phyloP scores from a whole-genome alignment of 2,329 filamentous ascomycete genomes.

The Hirsutella thompsonii region DNA sequence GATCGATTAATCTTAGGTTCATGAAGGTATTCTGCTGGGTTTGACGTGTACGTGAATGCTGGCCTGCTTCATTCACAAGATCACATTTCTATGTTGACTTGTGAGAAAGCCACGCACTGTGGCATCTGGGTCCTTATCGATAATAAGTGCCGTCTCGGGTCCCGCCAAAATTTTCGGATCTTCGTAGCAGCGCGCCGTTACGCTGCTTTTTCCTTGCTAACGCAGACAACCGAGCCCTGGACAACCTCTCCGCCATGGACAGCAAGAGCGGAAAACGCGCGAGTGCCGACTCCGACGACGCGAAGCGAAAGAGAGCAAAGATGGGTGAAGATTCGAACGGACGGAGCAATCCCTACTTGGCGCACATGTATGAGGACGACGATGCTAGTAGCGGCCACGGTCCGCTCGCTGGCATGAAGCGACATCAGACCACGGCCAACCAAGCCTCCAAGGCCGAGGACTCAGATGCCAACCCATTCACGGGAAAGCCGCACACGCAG shows the following conservation, averaged over 20 bases:
- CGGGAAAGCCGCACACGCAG: constrained; percentile 58
- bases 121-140: constrained; percentile 16
- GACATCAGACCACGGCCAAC: constrained; percentile 67
- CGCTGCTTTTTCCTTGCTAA: background rate
- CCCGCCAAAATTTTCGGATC: constrained; percentile 13
- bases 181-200: background rate
- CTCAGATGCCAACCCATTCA: constrained; percentile 77
- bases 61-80: no score
- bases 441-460: constrained; percentile 67
- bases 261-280: constrained; percentile 25
- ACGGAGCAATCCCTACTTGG: constrained; percentile 72
- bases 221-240: background rate
- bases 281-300: constrained; percentile 28
- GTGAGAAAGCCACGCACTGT: no score
- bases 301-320: constrained; percentile 29
- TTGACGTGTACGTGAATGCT: no score
- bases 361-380: constrained; percentile 70
- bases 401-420: constrained; percentile 51
- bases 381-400: constrained; percentile 25
- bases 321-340: constrained; percentile 20
- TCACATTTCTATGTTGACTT: no score
- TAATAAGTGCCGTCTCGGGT: constrained; percentile 9
- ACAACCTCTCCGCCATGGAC: background rate
- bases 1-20: no score
- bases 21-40: no score